Evolutionary conservation across 106 monocot genomes (phyloP).

Genomic region (Ottelia alismoides): DNA sequence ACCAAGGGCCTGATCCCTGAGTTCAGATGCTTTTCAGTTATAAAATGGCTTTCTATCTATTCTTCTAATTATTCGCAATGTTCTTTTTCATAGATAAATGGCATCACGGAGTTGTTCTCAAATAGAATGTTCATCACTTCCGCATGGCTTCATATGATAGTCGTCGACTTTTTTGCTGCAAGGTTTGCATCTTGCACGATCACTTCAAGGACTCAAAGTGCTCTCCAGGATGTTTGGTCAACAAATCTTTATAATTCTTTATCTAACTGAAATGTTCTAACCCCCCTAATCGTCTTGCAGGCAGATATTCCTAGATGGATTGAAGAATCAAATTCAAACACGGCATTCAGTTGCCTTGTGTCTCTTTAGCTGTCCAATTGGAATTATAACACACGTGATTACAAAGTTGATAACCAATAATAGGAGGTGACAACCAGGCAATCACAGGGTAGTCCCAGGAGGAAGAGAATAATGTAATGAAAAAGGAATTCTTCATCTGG

Average conservation of each 20-base stretch:
- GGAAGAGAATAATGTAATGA: too few relatives aligned
- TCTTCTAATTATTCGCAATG: neutral
- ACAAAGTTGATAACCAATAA: too few relatives aligned
- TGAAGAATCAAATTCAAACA: constrained; percentile 69
- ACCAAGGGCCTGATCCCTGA: too few relatives aligned
- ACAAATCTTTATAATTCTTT: neutral
- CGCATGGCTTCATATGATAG: constrained; percentile 27
- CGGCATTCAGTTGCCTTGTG: too few relatives aligned
- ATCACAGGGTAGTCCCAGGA: too few relatives aligned
- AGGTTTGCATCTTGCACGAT: constrained; percentile 4
- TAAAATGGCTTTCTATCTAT: too few relatives aligned
- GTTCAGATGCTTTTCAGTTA: too few relatives aligned
- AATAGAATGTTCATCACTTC: constrained; percentile 26
- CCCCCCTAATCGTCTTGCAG: too few relatives aligned
- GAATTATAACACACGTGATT: too few relatives aligned
- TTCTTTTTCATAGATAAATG: constrained; percentile 15
- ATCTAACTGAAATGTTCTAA: neutral
- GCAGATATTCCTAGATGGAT: constrained; percentile 83
- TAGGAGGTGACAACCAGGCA: too few relatives aligned
- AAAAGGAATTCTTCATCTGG: too few relatives aligned
- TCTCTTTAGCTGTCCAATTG: too few relatives aligned
- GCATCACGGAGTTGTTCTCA: constrained; percentile 22
- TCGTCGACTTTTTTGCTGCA: constrained; percentile 31
- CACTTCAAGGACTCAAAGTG: neutral
- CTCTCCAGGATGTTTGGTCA: neutral